Conservation (phyloP, 495 filamentous ascomycete species). For the Aspergillus haitiensis region DNA sequence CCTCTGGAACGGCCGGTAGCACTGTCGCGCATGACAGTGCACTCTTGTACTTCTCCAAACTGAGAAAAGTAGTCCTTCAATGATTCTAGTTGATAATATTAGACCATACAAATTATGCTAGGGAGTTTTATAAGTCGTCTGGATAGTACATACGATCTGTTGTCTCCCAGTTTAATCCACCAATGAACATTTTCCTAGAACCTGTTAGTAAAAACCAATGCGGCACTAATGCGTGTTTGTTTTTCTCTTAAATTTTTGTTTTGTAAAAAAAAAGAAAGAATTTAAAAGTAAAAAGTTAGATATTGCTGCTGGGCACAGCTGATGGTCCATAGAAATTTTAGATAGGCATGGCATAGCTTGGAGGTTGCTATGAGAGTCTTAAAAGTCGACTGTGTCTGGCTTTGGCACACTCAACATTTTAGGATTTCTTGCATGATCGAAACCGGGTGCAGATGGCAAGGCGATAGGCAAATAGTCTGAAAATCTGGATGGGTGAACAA, state of each 20-base stretch:
- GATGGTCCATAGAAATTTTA: constrained; percentile 13
- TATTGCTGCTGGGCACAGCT: constrained; percentile 7
- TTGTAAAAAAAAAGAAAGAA: constrained; percentile 2
- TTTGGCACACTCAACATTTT: not conserved
- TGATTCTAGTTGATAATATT: constrained; percentile 64
- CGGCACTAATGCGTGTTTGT: not conserved
- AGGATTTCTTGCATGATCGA: not conserved
- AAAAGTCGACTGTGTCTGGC: not conserved
- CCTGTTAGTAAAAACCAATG: constrained; percentile 24
- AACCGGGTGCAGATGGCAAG: not conserved
- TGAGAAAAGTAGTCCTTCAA: constrained; percentile 98
- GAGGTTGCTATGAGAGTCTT: constrained; percentile 2
- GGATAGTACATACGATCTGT: constrained; percentile 75
- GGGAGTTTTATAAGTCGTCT: not conserved
- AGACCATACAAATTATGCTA: constrained; percentile 14
- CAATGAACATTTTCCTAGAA: constrained; percentile 98
- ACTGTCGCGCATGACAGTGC: constrained; percentile 97
- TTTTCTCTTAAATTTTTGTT: not conserved
- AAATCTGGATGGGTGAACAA: not conserved
- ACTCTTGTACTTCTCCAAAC: constrained; percentile 95
- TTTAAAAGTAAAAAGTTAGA: not conserved
- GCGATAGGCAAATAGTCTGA: not conserved
- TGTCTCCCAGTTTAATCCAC: constrained; percentile 98
- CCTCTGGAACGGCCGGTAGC: constrained; percentile 90
- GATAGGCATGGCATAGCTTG: not conserved